Conservation (phyloP, 2,329 filamentous ascomycete genomes). For the Gnomoniopsis smithogilvyi region DNA sequence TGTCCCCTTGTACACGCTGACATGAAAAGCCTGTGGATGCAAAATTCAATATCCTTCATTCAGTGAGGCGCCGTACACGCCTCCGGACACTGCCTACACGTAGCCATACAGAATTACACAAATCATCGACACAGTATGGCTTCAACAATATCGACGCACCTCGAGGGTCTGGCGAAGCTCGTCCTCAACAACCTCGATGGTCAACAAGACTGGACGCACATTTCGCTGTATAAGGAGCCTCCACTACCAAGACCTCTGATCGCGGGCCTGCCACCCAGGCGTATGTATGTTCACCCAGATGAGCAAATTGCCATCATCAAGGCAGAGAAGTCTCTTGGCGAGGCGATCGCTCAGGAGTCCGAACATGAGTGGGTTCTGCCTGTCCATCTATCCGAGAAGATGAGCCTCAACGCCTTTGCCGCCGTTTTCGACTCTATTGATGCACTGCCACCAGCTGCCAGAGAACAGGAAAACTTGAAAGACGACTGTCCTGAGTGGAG, state of each 20-base stretch:
- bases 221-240: conserved; percentile 51
- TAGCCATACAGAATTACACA: background rate
- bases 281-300: conserved; percentile 77
- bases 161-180: conserved; percentile 48
- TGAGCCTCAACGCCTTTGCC: conserved; percentile 64
- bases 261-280: conserved; percentile 68
- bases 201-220: conserved; percentile 71
- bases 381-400: conserved; percentile 68
- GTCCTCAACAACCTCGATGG: conserved; percentile 69
- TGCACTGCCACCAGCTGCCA: conserved; percentile 36
- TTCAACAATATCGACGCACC: conserved; percentile 20
- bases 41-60: too few relatives aligned
- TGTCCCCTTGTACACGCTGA: too few relatives aligned
- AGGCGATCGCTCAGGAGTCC: conserved; percentile 44
- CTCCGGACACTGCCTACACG: too few relatives aligned
- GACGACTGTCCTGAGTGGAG: conserved; percentile 29
- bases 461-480: conserved; percentile 19
- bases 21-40: too few relatives aligned
- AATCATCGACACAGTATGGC: conserved; percentile 21
- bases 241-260: conserved; percentile 60
- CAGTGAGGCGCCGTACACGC: too few relatives aligned
- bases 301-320: conserved; percentile 74
- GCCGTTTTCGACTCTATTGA: conserved; percentile 65
- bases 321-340: conserved; percentile 47
- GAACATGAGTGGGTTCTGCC: conserved; percentile 73